Percentiles rank a stretch among this genome's conserved stretches.
These are phyloP conservation scores for Neocucurbitaria cava DNA, from an alignment of 2,329 filamentous ascomycete species.

Conservation along the genomic window DNA sequence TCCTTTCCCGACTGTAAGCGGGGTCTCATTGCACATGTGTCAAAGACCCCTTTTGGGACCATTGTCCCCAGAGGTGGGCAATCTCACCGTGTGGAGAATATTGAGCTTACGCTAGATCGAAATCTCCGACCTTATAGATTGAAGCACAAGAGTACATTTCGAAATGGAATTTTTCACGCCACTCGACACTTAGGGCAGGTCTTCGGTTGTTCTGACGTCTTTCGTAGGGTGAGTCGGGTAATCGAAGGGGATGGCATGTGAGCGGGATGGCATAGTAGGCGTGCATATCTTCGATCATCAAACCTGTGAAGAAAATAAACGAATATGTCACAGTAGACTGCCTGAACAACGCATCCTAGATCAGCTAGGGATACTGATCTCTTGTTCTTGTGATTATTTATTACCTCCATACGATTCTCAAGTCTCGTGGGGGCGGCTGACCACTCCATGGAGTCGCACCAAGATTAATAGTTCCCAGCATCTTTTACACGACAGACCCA, in stretches of 20 bases:
- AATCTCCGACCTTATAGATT: background rate
- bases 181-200: background rate
- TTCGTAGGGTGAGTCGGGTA: background rate
- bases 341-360: no score
- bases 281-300: no score
- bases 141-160: background rate
- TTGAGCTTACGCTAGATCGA: background rate
- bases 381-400: no score
- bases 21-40: background rate
- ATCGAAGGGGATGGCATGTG: background rate
- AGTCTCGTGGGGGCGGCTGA: no score
- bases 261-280: no score
- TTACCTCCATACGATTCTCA: no score
- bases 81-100: background rate
- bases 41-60: slow-evolving; percentile 3
- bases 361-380: no score
- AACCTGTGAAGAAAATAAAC: no score
- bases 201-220: background rate
- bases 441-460: no score
- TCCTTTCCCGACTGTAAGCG: slow-evolving; percentile 10
- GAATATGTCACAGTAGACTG: no score
- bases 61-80: slow-evolving; percentile 1
- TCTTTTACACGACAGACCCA: background rate
- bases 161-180: background rate
- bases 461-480: background rate